A percentile compares a stretch with the other conserved stretches of the same genome.
Conservation (phyloP, 192 early-diverging fungal species). For the Coemansia sp. region DNA sequence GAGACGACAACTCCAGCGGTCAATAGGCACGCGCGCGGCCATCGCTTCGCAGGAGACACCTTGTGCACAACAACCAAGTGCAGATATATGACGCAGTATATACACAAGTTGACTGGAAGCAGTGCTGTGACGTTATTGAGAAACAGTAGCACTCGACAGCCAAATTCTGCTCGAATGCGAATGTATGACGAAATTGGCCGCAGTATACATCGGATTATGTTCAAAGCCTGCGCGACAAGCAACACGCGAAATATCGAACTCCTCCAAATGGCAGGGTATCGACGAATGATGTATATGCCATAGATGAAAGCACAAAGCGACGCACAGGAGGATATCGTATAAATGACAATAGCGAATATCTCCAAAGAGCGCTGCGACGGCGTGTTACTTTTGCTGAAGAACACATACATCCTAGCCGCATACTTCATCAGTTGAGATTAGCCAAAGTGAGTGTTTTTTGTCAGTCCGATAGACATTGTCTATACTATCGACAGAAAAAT, state of each 20-base stretch:
- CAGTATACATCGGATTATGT: constrained; percentile 24
- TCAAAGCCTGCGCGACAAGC: constrained; percentile 32
- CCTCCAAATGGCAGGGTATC: constrained; percentile 12
- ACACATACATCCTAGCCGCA: not conserved
- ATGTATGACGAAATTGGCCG: constrained; percentile 14
- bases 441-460: not conserved
- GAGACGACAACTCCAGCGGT: constrained; percentile 9
- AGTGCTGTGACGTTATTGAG: constrained; percentile 13
- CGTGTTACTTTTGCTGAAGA: not conserved
- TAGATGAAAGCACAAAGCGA: constrained; percentile 28
- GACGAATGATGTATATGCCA: constrained; percentile 10
- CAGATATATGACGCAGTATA: constrained; percentile 41
- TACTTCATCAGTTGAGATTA: not conserved
- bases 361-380: not conserved
- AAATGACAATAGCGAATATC: not conserved
- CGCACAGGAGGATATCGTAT: not conserved
- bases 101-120: constrained; percentile 20
- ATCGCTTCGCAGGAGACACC: constrained; percentile 23
- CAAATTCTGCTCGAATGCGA: constrained; percentile 10
- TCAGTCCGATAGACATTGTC: not conserved
- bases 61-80: constrained; percentile 41
- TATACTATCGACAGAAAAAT: not conserved
- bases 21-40: constrained; percentile 21
- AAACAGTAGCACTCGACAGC: constrained; percentile 28
- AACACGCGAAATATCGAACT: constrained; percentile 35